Evolutionary conservation across 1,284 basidiomycete genomes (phyloP), one percentile per base, ranked within the genome.

Genomic region (Papiliotrema flavescens): DNA sequence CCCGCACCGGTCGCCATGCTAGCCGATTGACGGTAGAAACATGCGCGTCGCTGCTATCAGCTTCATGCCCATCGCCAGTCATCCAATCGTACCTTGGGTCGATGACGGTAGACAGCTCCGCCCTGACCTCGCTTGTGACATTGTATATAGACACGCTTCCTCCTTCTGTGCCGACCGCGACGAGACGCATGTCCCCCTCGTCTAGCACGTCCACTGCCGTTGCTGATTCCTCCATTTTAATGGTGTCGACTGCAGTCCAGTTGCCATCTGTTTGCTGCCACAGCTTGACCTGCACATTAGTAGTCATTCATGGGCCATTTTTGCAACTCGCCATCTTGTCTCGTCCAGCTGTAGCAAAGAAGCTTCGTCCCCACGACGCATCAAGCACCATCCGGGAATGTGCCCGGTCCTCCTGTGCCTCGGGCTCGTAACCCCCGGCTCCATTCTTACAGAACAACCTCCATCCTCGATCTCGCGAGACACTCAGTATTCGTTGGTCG

Each of bases 381-480:
- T 98, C 96, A 90, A 96, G 95, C 39, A 98, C 88, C 68, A 99
- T 97, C 32, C 96, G 83, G 0, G 84, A 82, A 75, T 98, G 95
- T 0, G 90, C 85, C 73, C 90, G 92, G 60, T 93, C 85, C 9
- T 84, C 81, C n/a, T 56, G 55, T 4, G 83, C 82, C 14, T 85
- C 64, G 0, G 85, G 82, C 15, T 78, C 62, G 67, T 84, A 92
- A 1, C 82, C 88, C 11, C 48, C 36, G 13, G 28, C 19, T 15
- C 8, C 19, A 14, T 36, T 22, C 48, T 23, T 23, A 11, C 26
- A 42, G 65, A 86, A 97, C n/a, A 97, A 71, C 47, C 88, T 81
- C 96, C 96, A 99, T 11, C 88, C 85, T 49, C 96, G 82, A 76
- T 99, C 96, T 63, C 96, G 80, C 17, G 91, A 93, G 26, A 90